Evolutionary conservation across 208 protist genomes (phyloP), one percentile per base, ranked within the genome.

Genomic region (Phytomonas francai): DNA sequence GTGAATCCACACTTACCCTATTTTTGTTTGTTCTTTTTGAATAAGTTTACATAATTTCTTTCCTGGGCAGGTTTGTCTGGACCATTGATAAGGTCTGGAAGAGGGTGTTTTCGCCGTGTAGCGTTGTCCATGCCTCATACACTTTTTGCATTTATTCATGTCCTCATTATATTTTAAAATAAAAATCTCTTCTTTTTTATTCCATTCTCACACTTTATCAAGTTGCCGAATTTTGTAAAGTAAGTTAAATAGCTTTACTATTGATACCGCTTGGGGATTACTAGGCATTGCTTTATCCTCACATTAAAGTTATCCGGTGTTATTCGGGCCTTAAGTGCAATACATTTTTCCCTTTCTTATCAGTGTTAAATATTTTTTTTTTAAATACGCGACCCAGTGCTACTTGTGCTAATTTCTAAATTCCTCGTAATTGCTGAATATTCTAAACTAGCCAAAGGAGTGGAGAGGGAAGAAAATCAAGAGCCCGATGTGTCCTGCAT

Each of bases 91-190:
- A 11, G 39, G 39, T 45, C 39, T 11, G 39, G 19, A 14, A 45
- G 39, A 25, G 2, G 2, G 19, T 54, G 45, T 5, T 19, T 25
- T 22, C 45, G 19, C 19, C 25, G 16, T 25, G 6, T 54, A 54
- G 45, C 22, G 45, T 25, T 54, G 2, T 9, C 19, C 45, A 54
- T 0, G 45, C 25, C 11, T 54, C 45, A 25, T 49, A 49, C 39
- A 31, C 67, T 72, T 34, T 71, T 31, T 12, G 22, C 27, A 27
- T 56, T 29, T 3, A 32, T 56, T 71, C 34, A 64, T n/a, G 51
- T 63, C 63, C 25, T n/a, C 25, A 19, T 36, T 63, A 31, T 63
- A 29, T 51, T 71, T 65, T 58, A 0, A 30, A 59, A 9, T 58
- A 22, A 7, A 14, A 8, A 60, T 65, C 63, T 63, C 25, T 7